Percentiles rank a stretch among this genome's conserved stretches.
Conservation (phyloP, 2,329 filamentous ascomycete species). For the Tolypocladium capitatum region DNA sequence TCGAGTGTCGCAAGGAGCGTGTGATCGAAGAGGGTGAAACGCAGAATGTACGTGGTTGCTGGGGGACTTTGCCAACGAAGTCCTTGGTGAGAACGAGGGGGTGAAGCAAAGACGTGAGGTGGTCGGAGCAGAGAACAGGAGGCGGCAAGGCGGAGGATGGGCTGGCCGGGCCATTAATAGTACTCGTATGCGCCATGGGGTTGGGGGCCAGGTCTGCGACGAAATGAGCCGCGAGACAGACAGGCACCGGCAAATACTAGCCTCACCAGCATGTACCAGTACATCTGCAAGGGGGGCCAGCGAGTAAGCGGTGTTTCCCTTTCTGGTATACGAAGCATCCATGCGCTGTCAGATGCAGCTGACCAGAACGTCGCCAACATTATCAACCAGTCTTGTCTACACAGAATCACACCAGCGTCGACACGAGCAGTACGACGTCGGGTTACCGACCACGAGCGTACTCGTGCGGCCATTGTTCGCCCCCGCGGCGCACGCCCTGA, state of each 20-base stretch:
- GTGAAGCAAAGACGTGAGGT: conserved; percentile 9
- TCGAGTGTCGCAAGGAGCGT: not conserved
- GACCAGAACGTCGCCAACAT: not conserved
- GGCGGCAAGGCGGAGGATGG: not conserved
- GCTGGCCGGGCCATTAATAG: not conserved
- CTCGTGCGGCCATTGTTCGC: too few species aligned
- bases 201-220: not conserved
- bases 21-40: too few species aligned
- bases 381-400: not conserved
- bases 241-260: too few species aligned
- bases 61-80: conserved; percentile 46
- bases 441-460: too few species aligned
- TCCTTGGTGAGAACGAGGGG: conserved; percentile 12
- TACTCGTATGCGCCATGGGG: too few species aligned
- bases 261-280: not conserved
- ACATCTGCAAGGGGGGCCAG: too few species aligned
- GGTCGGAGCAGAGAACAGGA: conserved; percentile 1
- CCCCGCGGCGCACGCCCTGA: not conserved
- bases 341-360: too few species aligned
- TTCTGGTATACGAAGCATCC: too few species aligned
- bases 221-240: too few species aligned
- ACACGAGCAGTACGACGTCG: not conserved
- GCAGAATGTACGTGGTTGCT: conserved; percentile 8
- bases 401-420: not conserved
- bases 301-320: too few species aligned